Base-by-base conservation (phyloP, 352 stramenopile species). In the Globisporangium solare region DNA sequence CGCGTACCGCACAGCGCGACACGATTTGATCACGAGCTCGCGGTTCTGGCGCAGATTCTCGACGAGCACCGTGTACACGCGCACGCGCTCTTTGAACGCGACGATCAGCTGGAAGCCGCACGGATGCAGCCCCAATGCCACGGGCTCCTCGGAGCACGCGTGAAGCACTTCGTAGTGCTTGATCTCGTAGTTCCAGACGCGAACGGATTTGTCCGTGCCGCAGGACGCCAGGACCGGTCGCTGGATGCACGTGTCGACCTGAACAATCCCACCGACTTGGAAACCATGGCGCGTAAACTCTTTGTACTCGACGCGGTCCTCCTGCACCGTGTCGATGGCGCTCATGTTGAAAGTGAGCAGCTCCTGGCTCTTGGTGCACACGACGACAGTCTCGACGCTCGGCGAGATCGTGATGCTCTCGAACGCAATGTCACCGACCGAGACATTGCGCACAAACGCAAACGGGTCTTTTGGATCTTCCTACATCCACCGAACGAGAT, bases 181-280 rank as follows among this genome's bases (percentile, higher is more conserved):
- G 5, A 81, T 32, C n/a, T 88, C 71, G 46, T 88, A 93, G 60
- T 97, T 96, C 91, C 90, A 97, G 12, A 97, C 61, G 32, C 89
- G 73, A 15, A 97, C 65, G 2, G 80, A 93, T 43, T 87, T 86
- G 66, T 97, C 89, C 0, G 74, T 65, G 17, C 88, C 88, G 39
- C 83, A 94, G 6, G 88, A 90, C 1, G 72, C 87, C 3, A 97
- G 21, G 22, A 96, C 73, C 10, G 84, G 83, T 12, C 94, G 88
- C 41, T 89, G 83, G 20, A 95, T 58, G 61, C 90, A 95, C 0
- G 81, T 68, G 54, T 97, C 86, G 2, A 93, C 54, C 47, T 89
- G 86, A 13, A 97, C 53, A 12, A 93, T 67, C 0, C 66, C 60
- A 3, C 83, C 79, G 1, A 76, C 51, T 70, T 93, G 83, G 47